Percentiles rank a stretch among this genome's conserved stretches.
phyloP scores from a whole-genome alignment of 164 flowering plant species.

The Buxus sempervirens region DNA sequence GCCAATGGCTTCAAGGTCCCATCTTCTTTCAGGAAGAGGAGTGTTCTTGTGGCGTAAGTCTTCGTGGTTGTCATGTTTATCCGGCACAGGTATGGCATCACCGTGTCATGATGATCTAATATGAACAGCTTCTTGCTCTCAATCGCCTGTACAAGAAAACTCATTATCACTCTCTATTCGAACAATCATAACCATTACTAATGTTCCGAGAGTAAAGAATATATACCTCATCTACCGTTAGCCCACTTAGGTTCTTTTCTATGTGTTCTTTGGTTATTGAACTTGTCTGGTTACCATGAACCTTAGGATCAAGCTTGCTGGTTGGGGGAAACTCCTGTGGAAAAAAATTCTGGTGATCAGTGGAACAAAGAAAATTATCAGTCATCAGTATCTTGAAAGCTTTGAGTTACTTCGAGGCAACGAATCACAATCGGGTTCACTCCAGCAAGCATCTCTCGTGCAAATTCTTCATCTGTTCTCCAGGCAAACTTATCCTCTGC shows the following conservation, averaged over 20 bases:
- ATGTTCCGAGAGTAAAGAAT: too few species aligned
- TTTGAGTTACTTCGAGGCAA: conserved; percentile 51
- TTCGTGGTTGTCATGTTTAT: conserved; percentile 67
- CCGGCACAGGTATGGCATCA: conserved; percentile 74
- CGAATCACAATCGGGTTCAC: conserved; percentile 75
- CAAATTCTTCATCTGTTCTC: conserved; percentile 96
- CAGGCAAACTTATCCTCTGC: conserved; percentile 73
- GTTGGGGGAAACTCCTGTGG: conserved; percentile 79
- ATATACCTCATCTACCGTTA: conserved; percentile 56
- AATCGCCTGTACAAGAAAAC: conserved; percentile 39
- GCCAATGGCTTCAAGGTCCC: conserved; percentile 81
- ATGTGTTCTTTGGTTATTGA: conserved; percentile 52
- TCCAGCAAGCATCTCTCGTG: conserved; percentile 92
- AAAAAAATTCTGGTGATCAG: conserved; percentile 1
- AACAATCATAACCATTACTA: background rate
- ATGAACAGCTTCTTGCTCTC: conserved; percentile 57
- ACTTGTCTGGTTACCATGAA: conserved; percentile 67
- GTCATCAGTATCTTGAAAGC: background rate
- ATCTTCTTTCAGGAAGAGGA: conserved; percentile 66
- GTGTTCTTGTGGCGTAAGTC: conserved; percentile 72
- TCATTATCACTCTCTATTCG: background rate
- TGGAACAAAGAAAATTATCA: background rate
- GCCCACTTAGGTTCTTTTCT: conserved; percentile 55
- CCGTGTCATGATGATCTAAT: conserved; percentile 76
- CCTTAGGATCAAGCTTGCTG: conserved; percentile 63